Conservation (phyloP, 768 basidiomycete genomes). For the Naganishia onofrii region DNA sequence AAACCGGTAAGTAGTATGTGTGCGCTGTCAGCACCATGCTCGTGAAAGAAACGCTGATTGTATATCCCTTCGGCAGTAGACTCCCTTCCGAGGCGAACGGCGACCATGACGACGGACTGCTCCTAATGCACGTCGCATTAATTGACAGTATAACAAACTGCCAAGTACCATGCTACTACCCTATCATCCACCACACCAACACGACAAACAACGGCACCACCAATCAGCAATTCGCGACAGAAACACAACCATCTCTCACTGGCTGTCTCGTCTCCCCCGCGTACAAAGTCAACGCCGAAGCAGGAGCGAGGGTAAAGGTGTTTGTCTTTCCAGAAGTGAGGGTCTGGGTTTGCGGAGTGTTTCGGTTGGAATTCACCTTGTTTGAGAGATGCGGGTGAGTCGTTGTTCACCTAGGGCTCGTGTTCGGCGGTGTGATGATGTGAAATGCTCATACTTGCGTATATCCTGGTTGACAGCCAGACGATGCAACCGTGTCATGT, state of each 20-base stretch:
- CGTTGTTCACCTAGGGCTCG: too few species aligned
- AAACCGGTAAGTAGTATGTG: background rate
- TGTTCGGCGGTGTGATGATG: background rate
- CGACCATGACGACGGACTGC: background rate
- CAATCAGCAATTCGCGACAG: background rate
- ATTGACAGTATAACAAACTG: background rate
- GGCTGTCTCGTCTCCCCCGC: constrained; percentile 1
- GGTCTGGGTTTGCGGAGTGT: constrained; percentile 3
- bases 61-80: background rate
- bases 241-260: constrained; percentile 1
- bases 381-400: constrained; percentile 13
- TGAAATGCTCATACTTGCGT: background rate
- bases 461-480: background rate
- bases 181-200: background rate
- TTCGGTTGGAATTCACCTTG: constrained; percentile 4
- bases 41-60: background rate
- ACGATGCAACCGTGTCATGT: constrained; percentile 5
- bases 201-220: background rate
- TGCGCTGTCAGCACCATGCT: background rate
- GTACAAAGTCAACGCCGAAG: background rate
- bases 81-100: background rate
- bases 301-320: background rate
- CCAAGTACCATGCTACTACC: background rate
- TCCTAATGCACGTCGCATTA: background rate
- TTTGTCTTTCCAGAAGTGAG: constrained; percentile 5